A percentile compares a stretch with the other conserved stretches of the same genome.
Conservation (phyloP, 257 asterid species). For the Lavandula angustifolia region DNA sequence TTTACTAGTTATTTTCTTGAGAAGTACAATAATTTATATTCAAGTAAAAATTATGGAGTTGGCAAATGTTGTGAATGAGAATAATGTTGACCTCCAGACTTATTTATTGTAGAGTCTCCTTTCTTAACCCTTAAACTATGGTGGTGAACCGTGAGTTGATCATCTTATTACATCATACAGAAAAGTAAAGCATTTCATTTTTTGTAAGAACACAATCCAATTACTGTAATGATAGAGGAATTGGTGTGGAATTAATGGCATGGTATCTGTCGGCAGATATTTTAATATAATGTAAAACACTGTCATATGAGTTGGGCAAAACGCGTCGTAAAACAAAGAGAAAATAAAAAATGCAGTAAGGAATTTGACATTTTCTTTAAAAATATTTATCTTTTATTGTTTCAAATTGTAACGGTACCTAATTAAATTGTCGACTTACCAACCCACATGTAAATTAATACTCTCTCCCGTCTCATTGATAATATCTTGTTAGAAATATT, state of each 20-base stretch:
- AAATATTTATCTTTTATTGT: no score
- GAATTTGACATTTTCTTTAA: not conserved
- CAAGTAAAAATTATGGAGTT: slow-evolving; percentile 29
- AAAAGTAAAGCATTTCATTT: slow-evolving; percentile 26
- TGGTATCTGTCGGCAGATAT: slow-evolving; percentile 35
- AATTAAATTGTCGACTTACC: no score
- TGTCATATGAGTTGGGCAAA: not conserved
- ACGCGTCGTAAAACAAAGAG: not conserved
- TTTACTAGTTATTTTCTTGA: slow-evolving; percentile 29
- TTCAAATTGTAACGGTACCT: no score
- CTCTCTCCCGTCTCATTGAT: no score
- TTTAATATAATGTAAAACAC: slow-evolving; percentile 28
- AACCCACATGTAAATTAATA: no score
- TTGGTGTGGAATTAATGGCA: not conserved
- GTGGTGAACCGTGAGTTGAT: slow-evolving; percentile 21
- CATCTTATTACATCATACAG: slow-evolving; percentile 17
- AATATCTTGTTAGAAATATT: no score
- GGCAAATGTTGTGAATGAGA: slow-evolving; percentile 30
- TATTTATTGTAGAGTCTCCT: slow-evolving; percentile 27
- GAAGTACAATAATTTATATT: slow-evolving; percentile 20
- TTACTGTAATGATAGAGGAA: not conserved
- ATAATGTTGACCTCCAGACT: slow-evolving; percentile 26
- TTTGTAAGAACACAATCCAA: slow-evolving; percentile 33
- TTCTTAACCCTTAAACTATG: slow-evolving; percentile 52
- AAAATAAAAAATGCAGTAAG: not conserved